Conservation (phyloP, 306 rosid genomes). For the Inga oerstediana region DNA sequence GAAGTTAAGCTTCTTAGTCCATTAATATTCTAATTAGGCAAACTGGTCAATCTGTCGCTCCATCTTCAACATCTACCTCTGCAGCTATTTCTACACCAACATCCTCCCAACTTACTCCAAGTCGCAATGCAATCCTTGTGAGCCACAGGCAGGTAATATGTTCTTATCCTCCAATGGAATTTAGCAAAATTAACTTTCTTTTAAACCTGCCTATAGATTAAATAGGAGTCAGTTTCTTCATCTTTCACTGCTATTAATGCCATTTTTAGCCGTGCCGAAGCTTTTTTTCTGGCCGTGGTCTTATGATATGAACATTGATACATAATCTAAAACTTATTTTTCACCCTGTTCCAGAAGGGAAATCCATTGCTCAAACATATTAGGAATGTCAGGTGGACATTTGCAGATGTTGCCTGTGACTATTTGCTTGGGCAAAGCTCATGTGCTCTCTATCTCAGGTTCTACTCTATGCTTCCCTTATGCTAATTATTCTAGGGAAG, state of each 20-base stretch:
- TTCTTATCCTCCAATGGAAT: neutral
- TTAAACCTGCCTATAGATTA: neutral
- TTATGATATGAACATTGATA: neutral
- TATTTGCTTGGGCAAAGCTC: conserved; percentile 88
- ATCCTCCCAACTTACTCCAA: conserved; percentile 45
- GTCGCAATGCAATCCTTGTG: conserved; percentile 85
- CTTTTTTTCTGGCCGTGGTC: neutral
- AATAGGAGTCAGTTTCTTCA: neutral
- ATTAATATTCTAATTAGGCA: conserved; percentile 51
- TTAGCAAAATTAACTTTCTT: neutral
- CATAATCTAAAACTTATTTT: neutral
- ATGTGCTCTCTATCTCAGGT: conserved; percentile 96
- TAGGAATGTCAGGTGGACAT: conserved; percentile 89
- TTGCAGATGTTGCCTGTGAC: conserved; percentile 93
- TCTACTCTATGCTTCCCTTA: conserved; percentile 20
- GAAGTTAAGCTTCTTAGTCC: conserved; percentile 9
- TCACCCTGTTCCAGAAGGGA: conserved; percentile 64
- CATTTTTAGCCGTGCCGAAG: neutral
- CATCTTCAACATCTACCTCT: conserved; percentile 54
- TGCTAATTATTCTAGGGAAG: conserved; percentile 18
- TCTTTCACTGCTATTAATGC: neutral
- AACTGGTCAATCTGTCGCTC: conserved; percentile 44
- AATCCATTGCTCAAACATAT: conserved; percentile 92
- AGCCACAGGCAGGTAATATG: conserved; percentile 88
- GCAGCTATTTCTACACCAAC: conserved; percentile 36